A percentile compares a stretch with the other conserved stretches of the same genome.
These are phyloP conservation scores for Cladosporium sp. DNA, from an alignment of 2,329 filamentous ascomycete species.

Conservation along the genomic window DNA sequence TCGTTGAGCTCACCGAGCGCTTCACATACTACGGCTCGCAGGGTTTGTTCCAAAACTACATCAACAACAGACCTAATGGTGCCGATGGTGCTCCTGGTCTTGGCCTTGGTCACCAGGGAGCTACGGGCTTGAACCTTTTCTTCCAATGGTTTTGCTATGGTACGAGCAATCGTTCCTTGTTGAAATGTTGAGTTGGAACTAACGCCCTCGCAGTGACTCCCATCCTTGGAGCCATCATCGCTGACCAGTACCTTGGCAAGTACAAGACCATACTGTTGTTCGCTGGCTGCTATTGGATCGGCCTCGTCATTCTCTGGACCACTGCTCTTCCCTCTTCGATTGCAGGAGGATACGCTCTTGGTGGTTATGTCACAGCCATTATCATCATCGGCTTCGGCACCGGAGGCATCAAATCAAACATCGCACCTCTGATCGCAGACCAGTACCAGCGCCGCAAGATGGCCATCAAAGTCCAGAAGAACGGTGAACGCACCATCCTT, in stretches of 20 bases:
- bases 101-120: conserved; percentile 38
- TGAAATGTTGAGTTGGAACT: neutral
- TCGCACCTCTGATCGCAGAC: conserved; percentile 49
- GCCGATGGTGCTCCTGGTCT: conserved; percentile 37
- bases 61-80: conserved; percentile 37
- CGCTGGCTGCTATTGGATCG: conserved; percentile 58
- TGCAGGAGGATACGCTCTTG: conserved; percentile 54
- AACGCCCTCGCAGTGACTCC: conserved; percentile 32
- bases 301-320: conserved; percentile 61
- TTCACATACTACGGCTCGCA: conserved; percentile 33
- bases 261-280: conserved; percentile 67
- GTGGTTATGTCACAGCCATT: conserved; percentile 59
- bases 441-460: conserved; percentile 41
- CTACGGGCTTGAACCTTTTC: conserved; percentile 42
- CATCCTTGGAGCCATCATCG: conserved; percentile 45
- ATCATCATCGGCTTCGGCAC: conserved; percentile 70
- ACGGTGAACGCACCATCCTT: conserved; percentile 43
- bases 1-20: conserved; percentile 47
- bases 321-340: conserved; percentile 62
- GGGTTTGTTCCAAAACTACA: conserved; percentile 48
- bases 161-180: neutral
- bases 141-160: conserved; percentile 47
- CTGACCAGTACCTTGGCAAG: conserved; percentile 65
- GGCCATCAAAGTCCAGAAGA: conserved; percentile 37
- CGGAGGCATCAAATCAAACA: conserved; percentile 78